Evolutionary conservation across 1,284 basidiomycete species (phyloP).

Genomic region (Leucoagaricus sp.): DNA sequence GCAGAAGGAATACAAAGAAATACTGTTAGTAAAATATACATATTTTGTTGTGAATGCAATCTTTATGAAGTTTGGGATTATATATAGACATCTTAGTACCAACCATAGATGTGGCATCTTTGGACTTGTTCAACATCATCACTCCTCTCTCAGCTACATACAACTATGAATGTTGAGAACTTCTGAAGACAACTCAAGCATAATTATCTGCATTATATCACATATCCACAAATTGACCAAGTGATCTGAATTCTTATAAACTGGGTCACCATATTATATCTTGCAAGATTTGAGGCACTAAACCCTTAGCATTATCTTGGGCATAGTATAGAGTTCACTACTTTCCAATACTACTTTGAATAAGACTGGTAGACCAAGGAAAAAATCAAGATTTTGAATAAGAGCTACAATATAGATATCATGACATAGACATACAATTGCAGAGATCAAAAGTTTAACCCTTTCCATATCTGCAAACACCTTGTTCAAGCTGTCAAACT

Average conservation of each 20-base stretch:
- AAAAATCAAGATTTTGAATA: too few species aligned
- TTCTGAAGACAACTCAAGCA: conserved; percentile 36
- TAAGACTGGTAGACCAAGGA: too few species aligned
- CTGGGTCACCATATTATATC: conserved; percentile 23
- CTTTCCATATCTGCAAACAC: conserved; percentile 34
- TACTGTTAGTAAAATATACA: conserved; percentile 33
- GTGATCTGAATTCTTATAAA: conserved; percentile 30
- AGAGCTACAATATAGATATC: too few species aligned
- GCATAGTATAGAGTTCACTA: too few species aligned
- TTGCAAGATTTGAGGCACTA: conserved; percentile 17
- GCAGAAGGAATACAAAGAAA: neutral
- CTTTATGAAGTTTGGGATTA: conserved; percentile 37
- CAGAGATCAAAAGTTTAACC: conserved; percentile 28
- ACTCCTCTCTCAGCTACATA: conserved; percentile 25
- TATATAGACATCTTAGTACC: conserved; percentile 36
- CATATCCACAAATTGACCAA: conserved; percentile 30
- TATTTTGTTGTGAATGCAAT: conserved; percentile 27
- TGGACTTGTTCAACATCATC: conserved; percentile 33
- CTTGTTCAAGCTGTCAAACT: conserved; percentile 28
- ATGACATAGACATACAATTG: conserved; percentile 25
- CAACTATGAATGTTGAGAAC: conserved; percentile 37
- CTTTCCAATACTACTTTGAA: too few species aligned
- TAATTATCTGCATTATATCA: conserved; percentile 26
- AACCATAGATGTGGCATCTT: conserved; percentile 30
- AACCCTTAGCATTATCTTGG: too few species aligned